Base-by-base conservation (phyloP, 345 rosid species). In the Geranium brycei region DNA sequence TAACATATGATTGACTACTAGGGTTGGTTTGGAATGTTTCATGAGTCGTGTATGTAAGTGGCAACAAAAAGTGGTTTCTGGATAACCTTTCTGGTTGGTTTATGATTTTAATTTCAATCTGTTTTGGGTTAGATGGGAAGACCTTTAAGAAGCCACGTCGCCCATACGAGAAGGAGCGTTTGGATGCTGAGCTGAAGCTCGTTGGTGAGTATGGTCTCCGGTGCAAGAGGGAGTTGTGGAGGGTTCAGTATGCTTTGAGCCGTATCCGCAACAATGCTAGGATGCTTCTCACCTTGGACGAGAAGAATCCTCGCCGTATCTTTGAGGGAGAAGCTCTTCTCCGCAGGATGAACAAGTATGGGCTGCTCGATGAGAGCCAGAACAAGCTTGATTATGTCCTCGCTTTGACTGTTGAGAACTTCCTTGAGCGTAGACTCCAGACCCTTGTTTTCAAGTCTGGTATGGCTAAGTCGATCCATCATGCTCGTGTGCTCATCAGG, bases 311-410 rank as follows among this genome's bases (percentile, higher is more conserved):
- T 0, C 75, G 70, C 3, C 75, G 85, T 30, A 85, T 85, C 60
- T 85, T 85, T 32, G 85, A 82, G 75, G 90, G 85, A 63, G 87
- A 85, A 56, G 87, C 90, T 1, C 81, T 82, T 13, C 76, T 85
- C 0, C 64, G 87, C 11, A 76, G 85, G 69, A 84, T 85, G 87
- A 80, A 82, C 75, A 75, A 83, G 19, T 85, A 75, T 73, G 85
- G 87, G 0, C 81, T 85, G 12, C 67, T 85, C 57, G 90, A 85
- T 8, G 89, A 85, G 85, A 77, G 83, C 63, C 86, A 85, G 79
- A 85, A 85, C 85, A 85, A 83, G 74, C 91, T 85, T 6, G 91
- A 85, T 76, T 85, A 85, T 63, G 86, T 85, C 63, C 65, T 85
- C 79, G 88, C 91, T 0, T 57, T 83, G 71, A 85, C 91, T 13